Evolutionary conservation across 768 basidiomycete species (phyloP).

Genomic region (Suillus bovinus): DNA sequence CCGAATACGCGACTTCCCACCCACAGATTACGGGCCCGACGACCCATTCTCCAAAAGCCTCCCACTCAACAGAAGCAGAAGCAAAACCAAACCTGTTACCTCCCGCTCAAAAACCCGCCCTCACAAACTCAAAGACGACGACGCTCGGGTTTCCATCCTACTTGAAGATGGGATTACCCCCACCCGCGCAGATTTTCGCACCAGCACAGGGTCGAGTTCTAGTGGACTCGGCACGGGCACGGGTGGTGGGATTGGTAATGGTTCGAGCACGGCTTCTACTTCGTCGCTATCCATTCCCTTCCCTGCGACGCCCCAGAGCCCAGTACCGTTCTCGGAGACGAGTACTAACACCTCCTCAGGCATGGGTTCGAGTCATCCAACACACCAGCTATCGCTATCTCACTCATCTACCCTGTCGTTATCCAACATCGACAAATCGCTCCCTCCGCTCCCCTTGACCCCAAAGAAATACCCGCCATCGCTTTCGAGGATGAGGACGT

Average conservation of each 20-base stretch:
- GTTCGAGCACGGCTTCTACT: conserved; percentile 23
- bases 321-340: conserved; percentile 7
- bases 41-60: not conserved
- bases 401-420: conserved; percentile 29
- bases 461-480: conserved; percentile 22
- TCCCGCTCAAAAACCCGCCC: not conserved
- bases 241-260: not conserved
- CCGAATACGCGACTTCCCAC: not conserved
- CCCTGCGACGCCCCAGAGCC: conserved; percentile 29
- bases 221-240: conserved; percentile 13
- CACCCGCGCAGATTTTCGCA: conserved; percentile 30
- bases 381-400: conserved; percentile 22
- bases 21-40: not conserved
- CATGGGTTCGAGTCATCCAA: not conserved
- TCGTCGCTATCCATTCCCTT: conserved; percentile 32
- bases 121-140: not conserved
- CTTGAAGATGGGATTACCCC: conserved; percentile 17
- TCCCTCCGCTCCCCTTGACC: conserved; percentile 31
- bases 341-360: not conserved
- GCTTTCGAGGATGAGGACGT: conserved; percentile 33
- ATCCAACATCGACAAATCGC: conserved; percentile 30
- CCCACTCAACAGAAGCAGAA: not conserved
- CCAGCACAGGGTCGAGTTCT: conserved; percentile 24
- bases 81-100: not conserved
- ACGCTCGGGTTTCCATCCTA: not conserved